Evolutionary conservation across 2,329 filamentous ascomycete genomes (phyloP).

Genomic region (Macrophomina tecta): DNA sequence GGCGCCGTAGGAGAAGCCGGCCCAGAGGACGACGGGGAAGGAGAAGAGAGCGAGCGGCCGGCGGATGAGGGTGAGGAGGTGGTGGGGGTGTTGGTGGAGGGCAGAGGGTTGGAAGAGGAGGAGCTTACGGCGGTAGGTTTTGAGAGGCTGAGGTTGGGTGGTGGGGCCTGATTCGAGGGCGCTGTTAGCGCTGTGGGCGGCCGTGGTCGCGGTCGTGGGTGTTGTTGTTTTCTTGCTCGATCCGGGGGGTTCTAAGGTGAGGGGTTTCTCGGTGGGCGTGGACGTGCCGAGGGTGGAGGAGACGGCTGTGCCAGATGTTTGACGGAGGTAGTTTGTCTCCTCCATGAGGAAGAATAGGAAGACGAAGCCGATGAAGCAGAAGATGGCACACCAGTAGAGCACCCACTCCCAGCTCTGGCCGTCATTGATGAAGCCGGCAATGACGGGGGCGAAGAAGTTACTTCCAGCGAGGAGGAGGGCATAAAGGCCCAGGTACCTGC

Average conservation of each 20-base stretch:
- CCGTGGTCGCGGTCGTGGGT: background rate
- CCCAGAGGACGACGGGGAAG: constrained; percentile 48
- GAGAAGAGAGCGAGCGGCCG: constrained; percentile 45
- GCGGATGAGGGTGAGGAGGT: constrained; percentile 36
- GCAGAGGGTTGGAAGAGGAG: constrained; percentile 39
- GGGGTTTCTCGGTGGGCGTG: constrained; percentile 11
- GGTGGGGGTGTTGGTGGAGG: constrained; percentile 38
- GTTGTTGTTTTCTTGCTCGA: constrained; percentile 28
- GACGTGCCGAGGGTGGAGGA: constrained; percentile 26
- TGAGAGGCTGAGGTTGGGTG: constrained; percentile 24
- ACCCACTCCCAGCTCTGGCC: constrained; percentile 45
- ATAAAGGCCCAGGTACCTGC: constrained; percentile 42
- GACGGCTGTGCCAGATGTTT: constrained; percentile 34
- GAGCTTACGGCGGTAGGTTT: constrained; percentile 43
- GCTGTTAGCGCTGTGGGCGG: constrained; percentile 8
- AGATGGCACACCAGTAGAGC: constrained; percentile 61
- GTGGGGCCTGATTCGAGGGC: constrained; percentile 5
- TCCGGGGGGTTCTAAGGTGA: background rate
- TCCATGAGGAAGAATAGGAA: constrained; percentile 66
- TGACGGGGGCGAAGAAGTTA: constrained; percentile 46
- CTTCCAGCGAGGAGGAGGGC: constrained; percentile 41
- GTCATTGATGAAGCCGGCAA: constrained; percentile 45
- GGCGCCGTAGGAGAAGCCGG: constrained; percentile 48
- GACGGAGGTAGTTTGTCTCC: constrained; percentile 62
- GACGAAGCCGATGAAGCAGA: constrained; percentile 55